phyloP scores from a whole-genome alignment of 2,329 filamentous ascomycete species.

The Talaromyces sp. region DNA sequence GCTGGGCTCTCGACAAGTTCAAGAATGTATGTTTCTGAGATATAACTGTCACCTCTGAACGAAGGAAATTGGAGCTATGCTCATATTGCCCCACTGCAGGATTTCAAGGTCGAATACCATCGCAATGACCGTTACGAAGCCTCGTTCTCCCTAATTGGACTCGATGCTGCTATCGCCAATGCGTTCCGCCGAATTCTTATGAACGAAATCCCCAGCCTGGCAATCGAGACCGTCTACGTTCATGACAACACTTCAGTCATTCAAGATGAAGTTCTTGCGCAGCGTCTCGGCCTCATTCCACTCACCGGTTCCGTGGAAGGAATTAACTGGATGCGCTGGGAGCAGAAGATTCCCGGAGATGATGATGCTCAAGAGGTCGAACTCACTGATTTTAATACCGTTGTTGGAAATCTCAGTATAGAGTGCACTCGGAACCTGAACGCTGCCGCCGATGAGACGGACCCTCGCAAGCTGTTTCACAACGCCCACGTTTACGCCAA shows the following conservation, averaged over 20 bases:
- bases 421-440: constrained; percentile 78
- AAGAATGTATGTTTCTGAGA: constrained; percentile 49
- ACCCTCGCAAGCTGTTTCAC: constrained; percentile 82
- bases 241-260: constrained; percentile 97
- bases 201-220: constrained; percentile 89
- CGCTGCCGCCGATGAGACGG: constrained; percentile 72
- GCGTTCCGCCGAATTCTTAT: constrained; percentile 96
- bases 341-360: constrained; percentile 69
- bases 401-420: constrained; percentile 74
- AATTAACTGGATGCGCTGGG: constrained; percentile 81
- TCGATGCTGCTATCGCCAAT: constrained; percentile 93
- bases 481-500: constrained; percentile 81
- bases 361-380: constrained; percentile 53
- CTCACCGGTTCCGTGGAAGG: constrained; percentile 78
- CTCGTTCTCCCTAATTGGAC: constrained; percentile 86
- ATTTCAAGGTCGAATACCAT: constrained; percentile 79
- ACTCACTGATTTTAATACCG: constrained; percentile 80
- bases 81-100: constrained; percentile 41
- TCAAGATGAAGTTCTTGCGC: constrained; percentile 93
- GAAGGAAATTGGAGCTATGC: neutral
- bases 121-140: constrained; percentile 75
- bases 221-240: constrained; percentile 91
- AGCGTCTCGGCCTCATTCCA: constrained; percentile 86
- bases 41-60: neutral
- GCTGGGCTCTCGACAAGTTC: constrained; percentile 77